Evolutionary conservation across 2,329 filamentous ascomycete genomes (phyloP).

Genomic region (Fusarium coicis): DNA sequence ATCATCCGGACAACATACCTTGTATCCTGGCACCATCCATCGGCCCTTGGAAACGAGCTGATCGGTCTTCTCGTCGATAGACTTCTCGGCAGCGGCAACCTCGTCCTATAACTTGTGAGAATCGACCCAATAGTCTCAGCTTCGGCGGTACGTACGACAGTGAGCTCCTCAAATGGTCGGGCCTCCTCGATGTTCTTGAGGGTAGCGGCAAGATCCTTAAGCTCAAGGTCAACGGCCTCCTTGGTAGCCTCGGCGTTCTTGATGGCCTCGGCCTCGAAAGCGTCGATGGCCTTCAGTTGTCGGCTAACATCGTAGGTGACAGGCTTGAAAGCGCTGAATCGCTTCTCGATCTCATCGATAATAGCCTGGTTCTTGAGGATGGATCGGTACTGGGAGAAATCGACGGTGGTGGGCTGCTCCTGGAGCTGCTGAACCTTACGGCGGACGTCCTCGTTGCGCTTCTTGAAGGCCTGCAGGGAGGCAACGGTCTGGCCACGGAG

Average conservation of each 20-base stretch:
- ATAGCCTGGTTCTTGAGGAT: conserved; percentile 96
- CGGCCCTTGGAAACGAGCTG: conserved; percentile 97
- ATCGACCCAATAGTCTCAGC: conserved; percentile 29
- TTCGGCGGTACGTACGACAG: conserved; percentile 78
- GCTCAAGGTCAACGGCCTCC: conserved; percentile 92
- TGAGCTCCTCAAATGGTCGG: conserved; percentile 95
- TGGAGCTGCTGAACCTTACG: conserved; percentile 88
- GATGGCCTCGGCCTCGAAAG: conserved; percentile 95
- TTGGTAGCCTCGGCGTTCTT: conserved; percentile 98
- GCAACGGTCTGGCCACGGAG: conserved; percentile 94
- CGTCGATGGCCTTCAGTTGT: conserved; percentile 98
- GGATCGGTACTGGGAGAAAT: conserved; percentile 93
- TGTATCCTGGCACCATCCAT: conserved; percentile 99
- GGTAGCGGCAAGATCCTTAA: conserved; percentile 93
- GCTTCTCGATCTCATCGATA: conserved; percentile 96
- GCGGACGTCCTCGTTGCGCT: conserved; percentile 98
- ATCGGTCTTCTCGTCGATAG: conserved; percentile 96
- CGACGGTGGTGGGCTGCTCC: conserved; percentile 85
- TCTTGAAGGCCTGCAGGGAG: conserved; percentile 96
- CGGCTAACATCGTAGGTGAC: conserved; percentile 90
- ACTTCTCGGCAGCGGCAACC: conserved; percentile 90
- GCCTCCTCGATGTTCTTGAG: conserved; percentile 97
- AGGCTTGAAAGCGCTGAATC: conserved; percentile 92
- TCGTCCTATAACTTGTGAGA: conserved; percentile 75
- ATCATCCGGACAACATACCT: conserved; percentile 69